phyloP scores from a whole-genome alignment of 176 grass and related monocot genomes.

The Themeda triandra region DNA sequence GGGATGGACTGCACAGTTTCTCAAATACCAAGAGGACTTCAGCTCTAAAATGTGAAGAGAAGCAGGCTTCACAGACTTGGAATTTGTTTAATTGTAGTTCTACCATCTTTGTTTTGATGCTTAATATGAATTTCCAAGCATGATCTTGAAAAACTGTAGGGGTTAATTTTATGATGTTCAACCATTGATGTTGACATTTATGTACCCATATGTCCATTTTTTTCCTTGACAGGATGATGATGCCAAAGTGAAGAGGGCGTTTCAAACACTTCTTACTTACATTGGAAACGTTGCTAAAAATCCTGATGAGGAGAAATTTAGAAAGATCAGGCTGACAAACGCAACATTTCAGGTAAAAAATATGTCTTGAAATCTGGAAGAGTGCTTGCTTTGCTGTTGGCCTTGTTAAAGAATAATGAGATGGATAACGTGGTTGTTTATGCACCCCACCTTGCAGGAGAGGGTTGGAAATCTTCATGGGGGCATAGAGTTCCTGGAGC shows the following conservation, averaged over 20 bases:
- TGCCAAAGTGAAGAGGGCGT: slow-evolving; percentile 88
- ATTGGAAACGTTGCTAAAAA: slow-evolving; percentile 75
- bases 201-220: not conserved
- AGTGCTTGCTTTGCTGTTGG: not conserved
- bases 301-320: slow-evolving; percentile 90
- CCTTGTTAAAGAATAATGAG: not conserved
- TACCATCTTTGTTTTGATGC: not conserved
- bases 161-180: not conserved
- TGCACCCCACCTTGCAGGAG: slow-evolving; percentile 46
- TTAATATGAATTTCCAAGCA: not conserved
- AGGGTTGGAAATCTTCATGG: slow-evolving; percentile 82
- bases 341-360: slow-evolving; percentile 76
- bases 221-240: slow-evolving; percentile 64
- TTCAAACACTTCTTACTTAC: slow-evolving; percentile 89
- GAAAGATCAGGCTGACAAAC: slow-evolving; percentile 88
- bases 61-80: not conserved
- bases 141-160: not conserved
- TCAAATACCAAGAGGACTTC: not conserved
- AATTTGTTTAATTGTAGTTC: not conserved
- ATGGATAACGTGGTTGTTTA: not conserved
- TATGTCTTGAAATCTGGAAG: not conserved
- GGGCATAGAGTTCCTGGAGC: slow-evolving; percentile 83
- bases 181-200: not conserved
- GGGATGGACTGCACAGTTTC: not conserved
- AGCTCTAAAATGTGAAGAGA: too few species aligned